phyloP scores from a whole-genome alignment of 345 rosid species.

The Boechera retrofracta region DNA sequence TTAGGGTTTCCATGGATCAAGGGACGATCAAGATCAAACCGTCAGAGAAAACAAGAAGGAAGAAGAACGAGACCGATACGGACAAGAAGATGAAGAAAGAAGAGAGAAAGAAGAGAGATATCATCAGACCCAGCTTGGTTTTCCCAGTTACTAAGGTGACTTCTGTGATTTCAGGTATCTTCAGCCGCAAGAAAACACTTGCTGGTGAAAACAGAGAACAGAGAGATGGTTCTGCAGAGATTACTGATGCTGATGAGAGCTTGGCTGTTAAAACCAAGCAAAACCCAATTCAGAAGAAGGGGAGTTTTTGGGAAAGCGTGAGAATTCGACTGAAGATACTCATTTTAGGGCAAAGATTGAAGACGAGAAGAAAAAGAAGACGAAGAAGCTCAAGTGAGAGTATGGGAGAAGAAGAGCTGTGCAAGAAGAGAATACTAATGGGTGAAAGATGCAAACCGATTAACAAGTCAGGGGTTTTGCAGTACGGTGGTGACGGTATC shows the following conservation, averaged over 20 bases:
- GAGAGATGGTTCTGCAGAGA: conserved; percentile 19
- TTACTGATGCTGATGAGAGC: neutral
- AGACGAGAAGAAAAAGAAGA: conserved; percentile 22
- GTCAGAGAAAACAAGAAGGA: conserved; percentile 36
- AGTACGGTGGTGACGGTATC: conserved; percentile 55
- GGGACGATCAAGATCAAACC: conserved; percentile 44
- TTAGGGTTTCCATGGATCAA: conserved; percentile 29
- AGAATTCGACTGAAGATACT: conserved; percentile 38
- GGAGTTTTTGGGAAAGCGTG: conserved; percentile 9
- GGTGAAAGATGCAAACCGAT: conserved; percentile 69
- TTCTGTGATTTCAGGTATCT: conserved; percentile 41
- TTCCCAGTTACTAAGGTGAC: conserved; percentile 41
- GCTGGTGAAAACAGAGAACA: conserved; percentile 17
- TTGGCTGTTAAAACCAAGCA: neutral
- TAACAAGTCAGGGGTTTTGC: conserved; percentile 50
- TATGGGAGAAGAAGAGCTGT: conserved; percentile 47
- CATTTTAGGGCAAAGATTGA: conserved; percentile 40
- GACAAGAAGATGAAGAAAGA: conserved; percentile 28
- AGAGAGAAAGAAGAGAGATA: conserved; percentile 16
- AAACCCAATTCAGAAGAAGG: neutral
- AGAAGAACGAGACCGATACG: neutral
- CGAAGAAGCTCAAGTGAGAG: conserved; percentile 25
- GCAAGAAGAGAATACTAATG: conserved; percentile 79
- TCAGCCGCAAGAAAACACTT: conserved; percentile 35
- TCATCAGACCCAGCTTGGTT: neutral